These are phyloP conservation scores for Rauvolfia tetraphylla DNA, from an alignment of 257 asterid species.

Conservation along the genomic window DNA sequence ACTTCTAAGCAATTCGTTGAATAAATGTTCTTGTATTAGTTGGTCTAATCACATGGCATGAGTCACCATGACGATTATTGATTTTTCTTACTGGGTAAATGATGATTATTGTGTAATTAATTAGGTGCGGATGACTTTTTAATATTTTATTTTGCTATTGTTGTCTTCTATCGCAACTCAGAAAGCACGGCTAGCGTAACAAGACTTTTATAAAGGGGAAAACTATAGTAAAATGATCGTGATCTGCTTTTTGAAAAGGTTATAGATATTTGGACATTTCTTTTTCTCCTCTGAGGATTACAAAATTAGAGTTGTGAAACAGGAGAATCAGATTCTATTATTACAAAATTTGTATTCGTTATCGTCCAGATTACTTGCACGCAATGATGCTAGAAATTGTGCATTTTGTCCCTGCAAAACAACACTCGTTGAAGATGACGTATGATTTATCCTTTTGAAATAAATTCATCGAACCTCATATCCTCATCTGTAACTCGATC, in stretches of 20 bases:
- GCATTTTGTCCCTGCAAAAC: too few species aligned
- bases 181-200: neutral
- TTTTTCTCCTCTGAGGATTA: neutral
- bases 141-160: neutral
- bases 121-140: neutral
- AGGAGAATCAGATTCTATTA: neutral
- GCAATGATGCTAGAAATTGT: too few species aligned
- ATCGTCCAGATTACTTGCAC: neutral
- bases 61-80: conserved; percentile 3
- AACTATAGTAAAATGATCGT: neutral
- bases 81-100: too few species aligned
- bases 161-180: conserved; percentile 6
- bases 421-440: too few species aligned
- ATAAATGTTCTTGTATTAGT: neutral
- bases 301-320: neutral
- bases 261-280: neutral
- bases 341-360: neutral
- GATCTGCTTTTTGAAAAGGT: neutral
- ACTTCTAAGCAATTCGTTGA: neutral
- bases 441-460: too few species aligned
- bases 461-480: too few species aligned
- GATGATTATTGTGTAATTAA: too few species aligned
- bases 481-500: too few species aligned
- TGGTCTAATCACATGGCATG: conserved; percentile 1
- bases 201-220: neutral